These are phyloP conservation scores for Podaxis sp. DNA, from an alignment of 768 basidiomycete genomes.

Conservation along the genomic window DNA sequence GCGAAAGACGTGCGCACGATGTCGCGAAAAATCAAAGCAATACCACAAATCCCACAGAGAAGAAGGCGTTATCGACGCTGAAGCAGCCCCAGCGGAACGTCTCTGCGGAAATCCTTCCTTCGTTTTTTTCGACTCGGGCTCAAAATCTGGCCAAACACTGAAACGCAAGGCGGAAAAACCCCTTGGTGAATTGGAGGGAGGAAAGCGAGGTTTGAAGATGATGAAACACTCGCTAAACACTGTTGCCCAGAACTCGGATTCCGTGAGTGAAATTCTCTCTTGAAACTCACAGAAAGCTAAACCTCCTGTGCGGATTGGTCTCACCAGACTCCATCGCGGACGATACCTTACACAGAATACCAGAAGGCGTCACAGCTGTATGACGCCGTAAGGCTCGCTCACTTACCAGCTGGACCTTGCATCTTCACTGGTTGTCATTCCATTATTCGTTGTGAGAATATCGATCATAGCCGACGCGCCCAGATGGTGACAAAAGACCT, in stretches of 20 bases:
- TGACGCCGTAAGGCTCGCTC: slow-evolving; percentile 14
- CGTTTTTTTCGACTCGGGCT: not conserved
- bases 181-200: slow-evolving; percentile 16
- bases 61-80: not conserved
- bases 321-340: not conserved
- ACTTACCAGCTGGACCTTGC: slow-evolving; percentile 9
- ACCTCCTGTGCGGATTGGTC: not conserved
- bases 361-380: slow-evolving; percentile 27
- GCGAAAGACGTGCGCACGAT: not conserved
- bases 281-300: not conserved
- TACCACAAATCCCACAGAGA: not conserved
- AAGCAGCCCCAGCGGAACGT: not conserved
- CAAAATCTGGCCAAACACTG: not conserved
- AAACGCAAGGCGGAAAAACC: slow-evolving; percentile 12
- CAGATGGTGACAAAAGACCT: slow-evolving; percentile 23
- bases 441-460: slow-evolving; percentile 22
- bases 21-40: not conserved
- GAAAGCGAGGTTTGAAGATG: slow-evolving; percentile 11
- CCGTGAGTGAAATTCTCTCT: not conserved
- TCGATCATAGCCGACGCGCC: slow-evolving; percentile 20
- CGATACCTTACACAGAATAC: slow-evolving; percentile 19
- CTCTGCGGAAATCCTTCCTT: not conserved
- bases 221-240: slow-evolving; percentile 20
- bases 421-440: slow-evolving; percentile 23
- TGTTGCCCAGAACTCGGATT: not conserved